Conservation (phyloP, 768 basidiomycete genomes). For the Trametes punicea region DNA sequence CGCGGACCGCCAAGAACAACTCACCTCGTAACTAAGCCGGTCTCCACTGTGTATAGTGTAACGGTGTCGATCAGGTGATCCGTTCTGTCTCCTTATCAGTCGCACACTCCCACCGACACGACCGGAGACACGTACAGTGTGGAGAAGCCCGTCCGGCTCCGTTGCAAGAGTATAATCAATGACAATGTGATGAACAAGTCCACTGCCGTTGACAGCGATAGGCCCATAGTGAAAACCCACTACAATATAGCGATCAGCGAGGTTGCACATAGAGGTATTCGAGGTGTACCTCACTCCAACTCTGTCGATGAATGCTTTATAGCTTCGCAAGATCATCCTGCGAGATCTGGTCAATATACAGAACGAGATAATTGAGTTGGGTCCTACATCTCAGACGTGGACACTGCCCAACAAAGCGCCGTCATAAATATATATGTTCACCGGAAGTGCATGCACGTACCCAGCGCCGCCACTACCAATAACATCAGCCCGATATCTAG, state of each 20-base stretch:
- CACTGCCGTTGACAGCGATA: conserved; percentile 23
- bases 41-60: conserved; percentile 29
- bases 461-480: conserved; percentile 3
- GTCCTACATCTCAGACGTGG: conserved; percentile 18
- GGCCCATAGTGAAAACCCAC: conserved; percentile 31
- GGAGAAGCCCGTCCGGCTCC: conserved; percentile 23
- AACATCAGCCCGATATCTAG: neutral
- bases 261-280: neutral
- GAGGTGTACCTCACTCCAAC: conserved; percentile 14
- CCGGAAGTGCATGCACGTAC: neutral
- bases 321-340: conserved; percentile 20
- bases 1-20: neutral
- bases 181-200: conserved; percentile 27
- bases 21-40: conserved; percentile 28
- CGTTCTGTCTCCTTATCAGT: conserved; percentile 17
- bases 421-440: neutral
- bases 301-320: conserved; percentile 16
- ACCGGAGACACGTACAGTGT: conserved; percentile 13
- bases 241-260: conserved; percentile 2
- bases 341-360: neutral
- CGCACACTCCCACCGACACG: neutral
- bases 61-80: conserved; percentile 27
- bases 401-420: neutral
- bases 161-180: conserved; percentile 23
- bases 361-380: neutral